Conservation (phyloP, 2,329 filamentous ascomycete species). For the Xylariales sp. region DNA sequence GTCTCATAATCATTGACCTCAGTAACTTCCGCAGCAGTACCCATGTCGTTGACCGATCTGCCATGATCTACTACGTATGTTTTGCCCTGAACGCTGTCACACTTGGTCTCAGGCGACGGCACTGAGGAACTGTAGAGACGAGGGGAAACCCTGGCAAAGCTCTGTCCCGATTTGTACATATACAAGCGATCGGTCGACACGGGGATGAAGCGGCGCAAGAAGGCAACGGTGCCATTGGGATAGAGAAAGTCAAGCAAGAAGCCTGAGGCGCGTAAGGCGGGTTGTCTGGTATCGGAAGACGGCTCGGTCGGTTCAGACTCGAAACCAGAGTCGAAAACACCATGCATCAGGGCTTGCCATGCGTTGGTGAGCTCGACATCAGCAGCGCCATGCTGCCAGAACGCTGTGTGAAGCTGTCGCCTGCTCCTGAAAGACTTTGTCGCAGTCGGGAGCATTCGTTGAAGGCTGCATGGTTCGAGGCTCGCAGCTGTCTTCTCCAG, state of each 20-base stretch:
- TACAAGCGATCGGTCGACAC: slow-evolving; percentile 18
- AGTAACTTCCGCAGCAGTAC: too few relatives aligned
- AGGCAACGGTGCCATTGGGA: slow-evolving; percentile 38
- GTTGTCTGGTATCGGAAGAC: slow-evolving; percentile 20
- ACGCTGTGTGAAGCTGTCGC: slow-evolving; percentile 42
- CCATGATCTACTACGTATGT: too few relatives aligned
- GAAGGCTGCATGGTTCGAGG: slow-evolving; percentile 52
- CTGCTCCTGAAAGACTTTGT: slow-evolving; percentile 32
- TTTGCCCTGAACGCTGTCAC: too few relatives aligned
- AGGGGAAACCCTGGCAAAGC: slow-evolving; percentile 17
- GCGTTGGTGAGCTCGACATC: slow-evolving; percentile 42
- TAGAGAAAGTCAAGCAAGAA: slow-evolving; percentile 55
- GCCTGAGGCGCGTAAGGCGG: slow-evolving; percentile 37
- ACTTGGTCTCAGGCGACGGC: too few relatives aligned
- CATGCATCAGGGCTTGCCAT: slow-evolving; percentile 35
- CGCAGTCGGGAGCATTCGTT: slow-evolving; percentile 42
- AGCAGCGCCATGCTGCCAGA: slow-evolving; percentile 51
- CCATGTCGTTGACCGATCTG: too few relatives aligned
- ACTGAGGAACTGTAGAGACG: slow-evolving; percentile 22
- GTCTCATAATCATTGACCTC: too few relatives aligned
- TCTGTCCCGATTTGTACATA: slow-evolving; percentile 21
- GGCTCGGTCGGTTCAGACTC: slow-evolving; percentile 18
- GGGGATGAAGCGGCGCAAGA: slow-evolving; percentile 33
- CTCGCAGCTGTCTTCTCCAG: slow-evolving; percentile 53
- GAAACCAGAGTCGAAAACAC: slow-evolving; percentile 19